Evolutionary conservation across 2,329 filamentous ascomycete species (phyloP), one percentile per base, ranked within the genome.

Genomic region (Cytospora piceicola): DNA sequence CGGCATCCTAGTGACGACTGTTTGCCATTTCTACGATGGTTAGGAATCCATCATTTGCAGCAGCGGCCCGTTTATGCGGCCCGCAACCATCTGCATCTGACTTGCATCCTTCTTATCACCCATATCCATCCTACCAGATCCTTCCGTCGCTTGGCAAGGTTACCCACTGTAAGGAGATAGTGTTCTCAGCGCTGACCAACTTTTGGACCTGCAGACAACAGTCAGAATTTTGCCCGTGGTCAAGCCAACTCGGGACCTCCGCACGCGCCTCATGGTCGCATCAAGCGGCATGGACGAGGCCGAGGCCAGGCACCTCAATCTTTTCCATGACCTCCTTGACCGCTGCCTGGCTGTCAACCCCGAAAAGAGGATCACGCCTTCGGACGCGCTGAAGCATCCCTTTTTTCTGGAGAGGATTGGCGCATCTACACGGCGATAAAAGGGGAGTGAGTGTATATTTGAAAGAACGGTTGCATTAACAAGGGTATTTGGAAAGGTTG

Each of bases 341-440:
- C 90, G 91, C 63, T 98, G 94, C 75, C 82, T 99, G 69, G 88
- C 90, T 66, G 84, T 98, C 69, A 97, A 98, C 74, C 93, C 94
- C 0, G 94, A 97, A 76, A 96, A 96, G 82, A 87, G 95, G 69
- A 91, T 95, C 73, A 94, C 91, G 56, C 92, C 95, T 0, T 82
- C 85, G 17, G 94, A 98, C 73, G 95, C 95, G 58, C 80, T 98
- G 72, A 90, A 88, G 74, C 94, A 98, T 80, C 91, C 91, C 1
- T 98, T 98, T 77, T 93, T 98, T 72, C 81, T 79, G 30, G 79
- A 83, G 29, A 77, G 76, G 75, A 73, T 75, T 5, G 67, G 54
- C 9, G n/a, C 61, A 17, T 29, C 61, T 20, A 61, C 64, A 53
- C 65, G 67, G 30, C 64, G 67, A 46, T 68, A 39, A 46, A 20